These are phyloP conservation scores for Penicillium psychrosexuale DNA, from an alignment of 2,329 filamentous ascomycete species.

Conservation along the genomic window DNA sequence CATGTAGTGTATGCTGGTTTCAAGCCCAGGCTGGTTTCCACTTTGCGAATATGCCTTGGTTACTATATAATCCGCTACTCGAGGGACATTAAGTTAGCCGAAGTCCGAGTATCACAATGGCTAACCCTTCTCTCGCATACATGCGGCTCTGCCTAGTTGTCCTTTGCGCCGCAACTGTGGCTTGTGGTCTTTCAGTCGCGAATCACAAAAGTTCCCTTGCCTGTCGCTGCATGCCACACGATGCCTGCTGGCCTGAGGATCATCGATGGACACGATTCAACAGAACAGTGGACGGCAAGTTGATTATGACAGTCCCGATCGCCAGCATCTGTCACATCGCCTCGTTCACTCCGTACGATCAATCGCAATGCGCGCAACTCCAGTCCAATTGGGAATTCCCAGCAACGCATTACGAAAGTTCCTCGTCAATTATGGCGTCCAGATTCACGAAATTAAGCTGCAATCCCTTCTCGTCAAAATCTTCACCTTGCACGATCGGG, in stretches of 20 bases:
- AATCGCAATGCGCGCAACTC: neutral
- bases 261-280: conserved; percentile 8
- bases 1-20: no score
- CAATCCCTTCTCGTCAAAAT: neutral
- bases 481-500: conserved; percentile 10
- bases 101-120: neutral
- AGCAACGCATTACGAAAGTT: neutral
- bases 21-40: neutral
- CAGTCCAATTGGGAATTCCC: conserved; percentile 1
- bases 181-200: neutral
- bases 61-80: neutral
- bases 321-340: conserved; percentile 8
- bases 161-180: neutral
- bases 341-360: neutral
- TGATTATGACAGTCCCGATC: conserved; percentile 9
- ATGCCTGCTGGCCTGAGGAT: conserved; percentile 10
- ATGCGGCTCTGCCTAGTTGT: neutral
- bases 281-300: conserved; percentile 3
- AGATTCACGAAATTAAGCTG: neutral
- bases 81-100: neutral
- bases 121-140: neutral
- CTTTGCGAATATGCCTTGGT: neutral
- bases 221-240: conserved; percentile 12
- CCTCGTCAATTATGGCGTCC: neutral
- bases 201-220: neutral